phyloP scores from a whole-genome alignment of 169 alveolate genomes.

The Ichthyophthirius multifiliis region DNA sequence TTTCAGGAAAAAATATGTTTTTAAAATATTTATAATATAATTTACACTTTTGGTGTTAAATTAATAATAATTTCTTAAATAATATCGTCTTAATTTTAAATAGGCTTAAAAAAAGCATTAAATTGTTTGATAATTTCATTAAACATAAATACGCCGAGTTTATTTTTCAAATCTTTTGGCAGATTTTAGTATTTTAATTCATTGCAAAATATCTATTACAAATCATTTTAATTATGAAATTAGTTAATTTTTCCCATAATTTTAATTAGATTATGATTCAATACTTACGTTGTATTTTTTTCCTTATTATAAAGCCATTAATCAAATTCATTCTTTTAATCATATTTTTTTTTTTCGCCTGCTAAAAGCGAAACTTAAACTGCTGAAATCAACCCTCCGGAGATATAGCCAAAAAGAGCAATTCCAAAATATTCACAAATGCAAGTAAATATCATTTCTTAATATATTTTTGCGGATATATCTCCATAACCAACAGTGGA shows the following conservation, averaged over 20 bases:
- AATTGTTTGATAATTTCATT: neutral
- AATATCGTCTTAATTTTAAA: neutral
- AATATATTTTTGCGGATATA: neutral
- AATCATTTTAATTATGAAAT: neutral
- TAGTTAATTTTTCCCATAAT: neutral
- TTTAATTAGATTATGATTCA: neutral
- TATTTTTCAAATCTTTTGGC: neutral
- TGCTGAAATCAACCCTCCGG: neutral
- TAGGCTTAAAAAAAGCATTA: neutral
- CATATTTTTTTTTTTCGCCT: neutral
- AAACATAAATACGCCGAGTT: neutral
- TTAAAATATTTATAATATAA: neutral
- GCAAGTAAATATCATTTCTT: neutral
- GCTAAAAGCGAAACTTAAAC: neutral
- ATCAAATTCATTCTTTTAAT: neutral
- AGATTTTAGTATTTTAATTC: neutral
- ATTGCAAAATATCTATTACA: neutral
- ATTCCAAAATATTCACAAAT: neutral
- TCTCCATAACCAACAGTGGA: conserved; percentile 1
- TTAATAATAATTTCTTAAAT: neutral
- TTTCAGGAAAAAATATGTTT: neutral
- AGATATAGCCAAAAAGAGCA: conserved; percentile 5
- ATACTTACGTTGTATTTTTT: neutral
- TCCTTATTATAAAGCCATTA: neutral
- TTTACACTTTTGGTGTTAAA: neutral